Evolutionary conservation across 2,329 filamentous ascomycete genomes (phyloP).

Genomic region (Stemphylium lycopersici): DNA sequence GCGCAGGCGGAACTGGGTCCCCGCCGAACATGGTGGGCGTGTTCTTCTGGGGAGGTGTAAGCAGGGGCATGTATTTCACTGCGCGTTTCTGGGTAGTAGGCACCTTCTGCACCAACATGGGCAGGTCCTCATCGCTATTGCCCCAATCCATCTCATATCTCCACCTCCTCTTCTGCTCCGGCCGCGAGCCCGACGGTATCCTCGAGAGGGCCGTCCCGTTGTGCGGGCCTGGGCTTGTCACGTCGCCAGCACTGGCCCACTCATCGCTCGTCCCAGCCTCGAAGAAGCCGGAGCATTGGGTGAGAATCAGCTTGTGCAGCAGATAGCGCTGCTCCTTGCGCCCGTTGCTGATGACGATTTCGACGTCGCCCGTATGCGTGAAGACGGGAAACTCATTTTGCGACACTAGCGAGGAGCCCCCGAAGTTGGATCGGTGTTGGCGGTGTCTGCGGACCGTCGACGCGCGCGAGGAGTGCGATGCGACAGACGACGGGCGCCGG

Average conservation of each 20-base stretch:
- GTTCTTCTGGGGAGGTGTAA: conserved; percentile 27
- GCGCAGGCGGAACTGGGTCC: conserved; percentile 45
- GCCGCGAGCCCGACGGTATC: conserved; percentile 48
- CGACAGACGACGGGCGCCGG: conserved; percentile 67
- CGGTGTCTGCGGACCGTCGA: conserved; percentile 67
- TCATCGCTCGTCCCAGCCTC: conserved; percentile 82
- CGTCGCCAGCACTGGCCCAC: conserved; percentile 64
- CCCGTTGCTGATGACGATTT: conserved; percentile 76
- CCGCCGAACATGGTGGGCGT: conserved; percentile 65
- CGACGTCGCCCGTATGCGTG: conserved; percentile 87
- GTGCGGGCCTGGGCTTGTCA: conserved; percentile 26
- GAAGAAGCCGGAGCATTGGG: conserved; percentile 92
- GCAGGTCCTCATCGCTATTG: conserved; percentile 72
- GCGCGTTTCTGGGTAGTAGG: conserved; percentile 6
- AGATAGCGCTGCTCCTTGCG: conserved; percentile 82
- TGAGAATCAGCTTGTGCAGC: conserved; percentile 83
- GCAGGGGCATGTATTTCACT: conserved; percentile 6
- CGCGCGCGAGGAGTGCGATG: conserved; percentile 62
- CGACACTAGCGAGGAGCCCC: conserved; percentile 68
- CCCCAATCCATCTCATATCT: conserved; percentile 86
- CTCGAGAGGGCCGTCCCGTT: conserved; percentile 46
- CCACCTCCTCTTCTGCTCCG: conserved; percentile 69
- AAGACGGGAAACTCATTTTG: conserved; percentile 95
- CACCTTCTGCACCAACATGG: conserved; percentile 86
- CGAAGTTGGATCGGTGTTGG: conserved; percentile 81